phyloP scores from a whole-genome alignment of 805 yeast genomes.

The Saccharomycopsis malanga region DNA sequence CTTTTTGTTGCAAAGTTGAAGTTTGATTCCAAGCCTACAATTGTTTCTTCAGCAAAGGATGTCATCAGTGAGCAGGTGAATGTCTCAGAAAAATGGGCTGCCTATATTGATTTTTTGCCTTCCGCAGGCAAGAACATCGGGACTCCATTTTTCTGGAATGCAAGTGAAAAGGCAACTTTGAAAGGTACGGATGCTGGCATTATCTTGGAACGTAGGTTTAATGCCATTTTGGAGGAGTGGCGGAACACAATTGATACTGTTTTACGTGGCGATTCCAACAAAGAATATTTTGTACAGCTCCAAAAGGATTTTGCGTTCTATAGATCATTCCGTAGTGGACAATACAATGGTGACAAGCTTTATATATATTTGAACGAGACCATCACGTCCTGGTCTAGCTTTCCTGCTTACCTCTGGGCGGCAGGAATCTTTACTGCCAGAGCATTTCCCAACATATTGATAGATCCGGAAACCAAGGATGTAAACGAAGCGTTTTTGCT shows the following conservation, averaged over 20 bases:
- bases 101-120: conserved; percentile 48
- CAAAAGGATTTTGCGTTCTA: conserved; percentile 38
- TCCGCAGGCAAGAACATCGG: conserved; percentile 35
- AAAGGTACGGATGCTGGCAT: conserved; percentile 66
- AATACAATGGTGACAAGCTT: background rate
- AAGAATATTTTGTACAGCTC: conserved; percentile 32
- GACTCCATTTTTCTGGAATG: conserved; percentile 65
- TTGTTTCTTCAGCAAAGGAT: conserved; percentile 13
- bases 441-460: conserved; percentile 70
- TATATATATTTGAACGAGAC: conserved; percentile 22
- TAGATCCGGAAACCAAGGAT: conserved; percentile 34
- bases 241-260: conserved; percentile 19
- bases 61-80: conserved; percentile 22
- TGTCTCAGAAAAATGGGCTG: conserved; percentile 27
- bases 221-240: conserved; percentile 56
- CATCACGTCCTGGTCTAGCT: conserved; percentile 48
- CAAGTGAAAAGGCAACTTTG: conserved; percentile 42
- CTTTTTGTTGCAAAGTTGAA: conserved; percentile 37
- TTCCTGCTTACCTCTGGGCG: conserved; percentile 72
- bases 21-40: conserved; percentile 28
- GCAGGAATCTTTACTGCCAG: conserved; percentile 62
- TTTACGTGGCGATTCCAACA: conserved; percentile 15
- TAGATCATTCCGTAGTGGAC: conserved; percentile 24
- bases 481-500: conserved; percentile 48
- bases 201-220: conserved; percentile 42